Percentiles rank a stretch among this genome's conserved stretches.
These are phyloP conservation scores for Chondrostereum purpureum DNA, from an alignment of 1,284 basidiomycete genomes.

Conservation along the genomic window DNA sequence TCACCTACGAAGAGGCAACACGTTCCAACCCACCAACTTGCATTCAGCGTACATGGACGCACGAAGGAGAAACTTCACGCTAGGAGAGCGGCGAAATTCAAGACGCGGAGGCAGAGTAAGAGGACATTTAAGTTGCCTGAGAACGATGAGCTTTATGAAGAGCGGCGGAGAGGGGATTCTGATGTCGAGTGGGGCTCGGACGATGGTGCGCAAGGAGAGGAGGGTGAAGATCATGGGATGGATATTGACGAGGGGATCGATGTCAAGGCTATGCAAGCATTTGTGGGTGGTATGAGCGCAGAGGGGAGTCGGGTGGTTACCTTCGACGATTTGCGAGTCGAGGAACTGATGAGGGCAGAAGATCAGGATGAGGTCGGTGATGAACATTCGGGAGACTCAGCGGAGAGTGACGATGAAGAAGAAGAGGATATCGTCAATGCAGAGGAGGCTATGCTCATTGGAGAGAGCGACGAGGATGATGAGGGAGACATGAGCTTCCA, in stretches of 20 bases:
- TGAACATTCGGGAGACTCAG: conserved; percentile 20
- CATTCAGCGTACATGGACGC: conserved; percentile 18
- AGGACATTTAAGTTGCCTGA: conserved; percentile 31
- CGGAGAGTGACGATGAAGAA: conserved; percentile 20
- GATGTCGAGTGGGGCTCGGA: conserved; percentile 67
- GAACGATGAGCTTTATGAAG: conserved; percentile 40
- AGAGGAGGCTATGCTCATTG: conserved; percentile 32
- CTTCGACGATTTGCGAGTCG: conserved; percentile 63
- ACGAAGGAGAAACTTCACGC: conserved; percentile 17
- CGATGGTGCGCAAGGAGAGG: conserved; percentile 15
- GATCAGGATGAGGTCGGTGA: conserved; percentile 37
- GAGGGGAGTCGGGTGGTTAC: conserved; percentile 45
- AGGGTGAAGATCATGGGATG: conserved; percentile 42
- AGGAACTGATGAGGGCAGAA: conserved; percentile 42
- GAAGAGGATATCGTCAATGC: conserved; percentile 30
- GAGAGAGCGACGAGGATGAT: conserved; percentile 31
- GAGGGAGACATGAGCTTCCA: conserved; percentile 25
- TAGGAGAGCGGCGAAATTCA: conserved; percentile 14
- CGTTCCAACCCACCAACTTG: conserved; percentile 11
- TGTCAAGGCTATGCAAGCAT: conserved; percentile 47
- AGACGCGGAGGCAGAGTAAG: conserved; percentile 22
- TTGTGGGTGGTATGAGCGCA: conserved; percentile 44
- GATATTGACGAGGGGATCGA: conserved; percentile 46
- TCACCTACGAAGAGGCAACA: conserved; percentile 17
- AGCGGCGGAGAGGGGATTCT: conserved; percentile 56